Conservation (phyloP, 768 basidiomycete genomes). For the Galerina marginata region DNA sequence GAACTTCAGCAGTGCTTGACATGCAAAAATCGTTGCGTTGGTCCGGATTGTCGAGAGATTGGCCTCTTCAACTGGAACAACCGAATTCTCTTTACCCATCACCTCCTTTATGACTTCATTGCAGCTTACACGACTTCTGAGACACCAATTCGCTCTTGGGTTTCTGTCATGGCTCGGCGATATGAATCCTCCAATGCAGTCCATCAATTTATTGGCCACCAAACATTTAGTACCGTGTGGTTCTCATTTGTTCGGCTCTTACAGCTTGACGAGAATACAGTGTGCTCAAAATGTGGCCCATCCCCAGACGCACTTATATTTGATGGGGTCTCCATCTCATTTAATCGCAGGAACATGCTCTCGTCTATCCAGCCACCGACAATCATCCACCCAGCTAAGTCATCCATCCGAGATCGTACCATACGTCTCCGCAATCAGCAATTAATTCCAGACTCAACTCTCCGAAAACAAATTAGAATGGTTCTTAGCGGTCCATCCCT, state of each 20-base stretch:
- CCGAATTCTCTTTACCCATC: constrained; percentile 32
- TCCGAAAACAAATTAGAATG: neutral
- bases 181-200: constrained; percentile 17
- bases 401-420: neutral
- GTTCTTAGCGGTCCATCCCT: no score
- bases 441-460: neutral
- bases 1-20: constrained; percentile 21
- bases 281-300: no score
- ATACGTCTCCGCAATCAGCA: neutral
- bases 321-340: no score
- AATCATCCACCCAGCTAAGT: neutral
- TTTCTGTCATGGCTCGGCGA: constrained; percentile 23
- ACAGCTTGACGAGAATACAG: no score
- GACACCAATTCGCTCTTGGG: constrained; percentile 38
- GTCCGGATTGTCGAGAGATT: constrained; percentile 31
- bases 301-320: no score
- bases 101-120: constrained; percentile 40
- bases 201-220: neutral
- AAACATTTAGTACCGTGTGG: constrained; percentile 3
- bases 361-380: constrained; percentile 34
- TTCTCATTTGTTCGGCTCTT: no score
- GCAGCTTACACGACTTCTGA: constrained; percentile 36
- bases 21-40: constrained; percentile 28
- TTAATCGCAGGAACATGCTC: constrained; percentile 25
- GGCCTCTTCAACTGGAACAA: constrained; percentile 44